These are phyloP conservation scores for Delonix regia DNA, from an alignment of 306 rosid species.

Conservation along the genomic window DNA sequence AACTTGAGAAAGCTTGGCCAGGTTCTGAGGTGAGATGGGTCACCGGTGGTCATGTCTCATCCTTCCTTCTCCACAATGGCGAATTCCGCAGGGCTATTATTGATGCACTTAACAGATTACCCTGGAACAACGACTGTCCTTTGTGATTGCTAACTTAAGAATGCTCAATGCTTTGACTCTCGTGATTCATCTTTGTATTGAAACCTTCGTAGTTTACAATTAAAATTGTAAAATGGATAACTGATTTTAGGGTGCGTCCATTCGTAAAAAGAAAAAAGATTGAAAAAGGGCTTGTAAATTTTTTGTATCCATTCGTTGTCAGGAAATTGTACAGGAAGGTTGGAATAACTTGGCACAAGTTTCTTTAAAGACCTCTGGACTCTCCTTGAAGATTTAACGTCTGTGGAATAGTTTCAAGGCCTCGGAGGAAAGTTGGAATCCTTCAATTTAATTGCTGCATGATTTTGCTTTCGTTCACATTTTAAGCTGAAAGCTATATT, in stretches of 20 bases:
- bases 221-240: constrained; percentile 41
- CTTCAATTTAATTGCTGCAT: neutral
- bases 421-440: neutral
- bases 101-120: constrained; percentile 75
- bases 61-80: constrained; percentile 84
- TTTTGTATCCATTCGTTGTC: neutral
- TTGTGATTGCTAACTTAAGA: constrained; percentile 35
- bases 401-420: neutral
- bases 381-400: neutral
- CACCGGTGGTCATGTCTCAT: constrained; percentile 93
- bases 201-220: constrained; percentile 22
- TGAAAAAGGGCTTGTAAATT: constrained; percentile 32
- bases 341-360: neutral
- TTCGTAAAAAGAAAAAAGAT: constrained; percentile 19
- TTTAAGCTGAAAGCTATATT: neutral
- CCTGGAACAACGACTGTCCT: constrained; percentile 70
- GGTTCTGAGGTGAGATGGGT: constrained; percentile 99
- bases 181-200: constrained; percentile 26
- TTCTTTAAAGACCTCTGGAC: neutral
- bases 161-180: neutral
- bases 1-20: constrained; percentile 95
- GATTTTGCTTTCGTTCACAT: neutral
- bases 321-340: constrained; percentile 30
- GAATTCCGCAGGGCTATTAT: constrained; percentile 85
- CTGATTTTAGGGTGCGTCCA: constrained; percentile 30